Conservation (phyloP, 2,329 filamentous ascomycete species). For the Annulohypoxylon truncatum region DNA sequence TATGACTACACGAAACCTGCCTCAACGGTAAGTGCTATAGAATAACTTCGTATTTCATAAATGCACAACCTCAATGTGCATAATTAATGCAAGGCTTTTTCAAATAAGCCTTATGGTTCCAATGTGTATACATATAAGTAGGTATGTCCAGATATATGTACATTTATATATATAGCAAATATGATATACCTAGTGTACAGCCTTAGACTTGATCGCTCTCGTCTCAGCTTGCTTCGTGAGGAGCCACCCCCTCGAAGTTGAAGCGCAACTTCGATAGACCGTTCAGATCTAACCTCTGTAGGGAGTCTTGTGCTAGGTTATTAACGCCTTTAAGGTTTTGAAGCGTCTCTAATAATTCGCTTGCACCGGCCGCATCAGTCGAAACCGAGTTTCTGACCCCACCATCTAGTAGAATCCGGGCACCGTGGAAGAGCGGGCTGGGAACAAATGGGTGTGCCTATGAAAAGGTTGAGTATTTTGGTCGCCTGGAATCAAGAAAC, state of each 20-base stretch:
- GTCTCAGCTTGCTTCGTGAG: background rate
- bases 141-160: background rate
- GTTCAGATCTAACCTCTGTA: background rate
- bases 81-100: background rate
- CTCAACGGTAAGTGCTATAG: background rate
- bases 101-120: background rate
- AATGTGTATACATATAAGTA: background rate
- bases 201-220: background rate
- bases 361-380: background rate
- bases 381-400: background rate
- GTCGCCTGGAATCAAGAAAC: background rate
- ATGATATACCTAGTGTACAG: background rate
- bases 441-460: background rate
- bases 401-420: background rate
- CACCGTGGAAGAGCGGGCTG: background rate
- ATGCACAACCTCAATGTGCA: background rate
- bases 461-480: background rate
- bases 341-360: background rate
- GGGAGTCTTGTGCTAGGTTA: background rate
- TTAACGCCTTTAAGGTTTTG: background rate
- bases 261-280: background rate
- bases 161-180: background rate
- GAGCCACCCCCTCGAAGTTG: background rate
- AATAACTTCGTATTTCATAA: background rate
- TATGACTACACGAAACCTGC: background rate